Evolutionary conservation across 306 rosid genomes (phyloP), one percentile per base, ranked within the genome.

Genomic region (Pachyrhizus erosus): DNA sequence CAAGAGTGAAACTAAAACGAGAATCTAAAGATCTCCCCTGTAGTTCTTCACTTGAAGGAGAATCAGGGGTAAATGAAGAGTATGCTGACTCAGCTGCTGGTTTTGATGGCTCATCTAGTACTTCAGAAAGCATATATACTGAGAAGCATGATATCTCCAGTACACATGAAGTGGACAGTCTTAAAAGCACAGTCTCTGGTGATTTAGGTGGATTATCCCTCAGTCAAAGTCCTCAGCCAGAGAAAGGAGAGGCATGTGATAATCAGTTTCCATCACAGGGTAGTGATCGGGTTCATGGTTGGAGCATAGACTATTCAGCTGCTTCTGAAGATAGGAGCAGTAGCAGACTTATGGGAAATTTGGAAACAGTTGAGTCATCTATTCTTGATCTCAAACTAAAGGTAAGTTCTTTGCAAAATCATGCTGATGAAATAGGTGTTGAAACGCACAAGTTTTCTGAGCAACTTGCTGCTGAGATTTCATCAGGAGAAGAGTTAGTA

Each of bases 71-170:
- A 75, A 92, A 86, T 87, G 98, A 90, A 80, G 99, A 96, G 70
- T 88, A 78, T 83, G 90, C 94, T 17, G 97, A 96, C 81, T 89
- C 94, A 52, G 88, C 92, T 77, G 89, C 76, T 81, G 99, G 97
- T 65, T 89, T 89, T 85, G 98, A 93, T 71, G 97, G 89, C 76
- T 96, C 99, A 46, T 96, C 99, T 73, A 89, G 86, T 85, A 90
- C 98, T 78, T 96, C 99, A 80, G 99, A 77, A 84, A 92, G 97
- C 79, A 51, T 91, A 79, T 92, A 90, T 84, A 89, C 92, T 68
- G 99, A 96, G 80, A 96, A 96, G 89, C 91, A 92, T 86, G 97
- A 93, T 66, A 79, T 87, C 31, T 90, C 89, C 84, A 87, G 90
- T 76, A 79, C 73, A 37, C 91, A 90, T 74, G 97, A 93, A 86